Conservation (phyloP, 1,284 basidiomycete genomes). For the Rhizopogon parksii region DNA sequence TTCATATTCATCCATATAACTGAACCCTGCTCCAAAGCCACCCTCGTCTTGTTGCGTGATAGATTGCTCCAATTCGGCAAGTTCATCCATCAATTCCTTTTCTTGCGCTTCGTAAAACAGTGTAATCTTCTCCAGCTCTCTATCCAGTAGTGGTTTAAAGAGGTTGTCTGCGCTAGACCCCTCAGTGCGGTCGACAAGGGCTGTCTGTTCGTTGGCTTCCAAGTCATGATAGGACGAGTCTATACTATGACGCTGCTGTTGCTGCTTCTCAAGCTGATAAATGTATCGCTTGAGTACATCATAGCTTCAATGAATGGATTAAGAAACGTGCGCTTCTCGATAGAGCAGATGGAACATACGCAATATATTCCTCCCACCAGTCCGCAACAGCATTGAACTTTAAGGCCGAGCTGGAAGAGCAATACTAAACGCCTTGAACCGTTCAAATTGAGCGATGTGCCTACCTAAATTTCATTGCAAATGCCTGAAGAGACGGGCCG, state of each 20-base stretch:
- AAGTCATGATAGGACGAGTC: conserved; percentile 45
- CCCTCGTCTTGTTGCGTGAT: conserved; percentile 61
- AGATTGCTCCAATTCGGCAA: conserved; percentile 60
- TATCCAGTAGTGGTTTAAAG: conserved; percentile 75
- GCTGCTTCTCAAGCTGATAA: conserved; percentile 75
- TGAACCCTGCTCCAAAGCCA: conserved; percentile 44
- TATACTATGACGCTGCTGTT: conserved; percentile 47
- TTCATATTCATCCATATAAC: conserved; percentile 45
- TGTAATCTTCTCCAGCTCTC: conserved; percentile 79
- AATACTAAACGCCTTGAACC: neutral
- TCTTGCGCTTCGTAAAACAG: conserved; percentile 79
- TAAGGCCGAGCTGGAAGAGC: conserved; percentile 53
- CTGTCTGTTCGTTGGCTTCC: conserved; percentile 56
- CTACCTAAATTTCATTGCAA: conserved; percentile 58
- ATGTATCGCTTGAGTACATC: conserved; percentile 83
- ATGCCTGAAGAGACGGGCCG: conserved; percentile 19
- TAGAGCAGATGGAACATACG: conserved; percentile 39
- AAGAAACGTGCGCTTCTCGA: neutral
- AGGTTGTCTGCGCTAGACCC: conserved; percentile 42
- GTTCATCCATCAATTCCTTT: conserved; percentile 60
- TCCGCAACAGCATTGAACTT: conserved; percentile 93
- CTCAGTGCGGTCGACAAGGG: conserved; percentile 39
- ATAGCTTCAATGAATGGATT: conserved; percentile 45
- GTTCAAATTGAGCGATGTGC: neutral
- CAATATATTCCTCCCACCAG: conserved; percentile 93